A percentile compares a stretch with the other conserved stretches of the same genome.
Conservation (phyloP, 179 eudicot genomes). For the Beta macrorhiza region DNA sequence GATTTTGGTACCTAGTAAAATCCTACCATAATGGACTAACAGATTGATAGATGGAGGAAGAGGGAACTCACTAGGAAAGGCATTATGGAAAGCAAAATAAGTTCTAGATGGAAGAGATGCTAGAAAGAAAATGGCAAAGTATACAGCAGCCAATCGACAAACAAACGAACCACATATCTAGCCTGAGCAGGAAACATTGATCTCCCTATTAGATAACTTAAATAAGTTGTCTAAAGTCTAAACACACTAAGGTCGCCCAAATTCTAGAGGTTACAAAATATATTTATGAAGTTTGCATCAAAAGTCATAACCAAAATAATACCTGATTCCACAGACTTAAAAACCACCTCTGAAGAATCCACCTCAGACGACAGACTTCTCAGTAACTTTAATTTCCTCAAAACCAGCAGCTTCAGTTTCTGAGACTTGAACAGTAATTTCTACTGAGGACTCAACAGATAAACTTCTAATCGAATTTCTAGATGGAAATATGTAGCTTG, state of each 20-base stretch:
- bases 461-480: slow-evolving; percentile 51
- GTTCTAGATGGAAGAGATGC: neutral
- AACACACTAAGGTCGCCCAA: neutral
- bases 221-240: neutral
- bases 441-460: slow-evolving; percentile 32
- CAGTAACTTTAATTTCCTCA: slow-evolving; percentile 32
- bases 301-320: slow-evolving; percentile 10
- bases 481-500: slow-evolving; percentile 50
- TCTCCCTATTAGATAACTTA: neutral
- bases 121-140: neutral
- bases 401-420: slow-evolving; percentile 27
- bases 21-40: neutral
- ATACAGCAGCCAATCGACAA: neutral
- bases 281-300: neutral
- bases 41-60: neutral
- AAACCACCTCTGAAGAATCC: slow-evolving; percentile 31
- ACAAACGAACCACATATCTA: neutral
- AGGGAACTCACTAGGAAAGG: neutral
- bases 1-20: neutral
- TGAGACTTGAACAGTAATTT: slow-evolving; percentile 25
- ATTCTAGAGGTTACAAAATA: neutral
- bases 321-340: slow-evolving; percentile 44
- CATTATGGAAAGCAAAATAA: neutral
- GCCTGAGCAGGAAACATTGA: neutral
- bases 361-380: slow-evolving; percentile 33